These are phyloP conservation scores for Pholiota molesta DNA, from an alignment of 768 basidiomycete genomes.

Conservation along the genomic window DNA sequence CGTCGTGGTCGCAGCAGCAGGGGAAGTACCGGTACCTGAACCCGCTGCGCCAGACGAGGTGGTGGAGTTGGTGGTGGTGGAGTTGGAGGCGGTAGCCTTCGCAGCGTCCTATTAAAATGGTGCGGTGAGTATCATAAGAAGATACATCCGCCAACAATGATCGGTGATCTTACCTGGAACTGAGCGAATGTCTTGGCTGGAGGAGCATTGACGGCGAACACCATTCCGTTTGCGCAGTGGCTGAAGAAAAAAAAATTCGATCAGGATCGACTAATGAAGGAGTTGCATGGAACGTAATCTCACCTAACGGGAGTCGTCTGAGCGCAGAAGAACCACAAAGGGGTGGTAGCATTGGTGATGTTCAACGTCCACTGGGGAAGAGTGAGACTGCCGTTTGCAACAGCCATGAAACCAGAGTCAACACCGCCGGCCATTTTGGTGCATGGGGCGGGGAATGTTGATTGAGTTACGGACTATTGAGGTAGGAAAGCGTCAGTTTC, in stretches of 20 bases:
- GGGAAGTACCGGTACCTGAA: slow-evolving; percentile 11
- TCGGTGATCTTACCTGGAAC: slow-evolving; percentile 43
- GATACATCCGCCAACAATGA: not conserved
- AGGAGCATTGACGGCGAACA: slow-evolving; percentile 61
- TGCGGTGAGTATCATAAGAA: not conserved
- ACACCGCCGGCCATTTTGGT: slow-evolving; percentile 38
- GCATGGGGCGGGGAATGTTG: slow-evolving; percentile 61
- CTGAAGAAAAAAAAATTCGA: slow-evolving; percentile 22
- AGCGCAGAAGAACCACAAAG: slow-evolving; percentile 67
- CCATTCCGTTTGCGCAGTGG: slow-evolving; percentile 61
- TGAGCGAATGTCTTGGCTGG: slow-evolving; percentile 45
- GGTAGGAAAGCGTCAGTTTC: not conserved
- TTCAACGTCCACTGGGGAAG: slow-evolving; percentile 51
- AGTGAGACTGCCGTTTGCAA: slow-evolving; percentile 31
- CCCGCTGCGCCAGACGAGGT: slow-evolving; percentile 21
- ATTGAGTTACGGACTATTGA: slow-evolving; percentile 60
- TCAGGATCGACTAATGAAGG: not conserved
- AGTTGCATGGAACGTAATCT: slow-evolving; percentile 5
- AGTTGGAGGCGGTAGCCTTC: slow-evolving; percentile 20
- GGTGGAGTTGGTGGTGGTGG: slow-evolving; percentile 15
- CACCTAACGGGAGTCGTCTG: slow-evolving; percentile 39
- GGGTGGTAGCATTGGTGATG: slow-evolving; percentile 44
- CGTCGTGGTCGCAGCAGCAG: slow-evolving; percentile 18
- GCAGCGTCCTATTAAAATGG: slow-evolving; percentile 16
- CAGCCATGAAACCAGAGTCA: slow-evolving; percentile 55